Base-by-base conservation (phyloP, 495 filamentous ascomycete genomes). In the Hyaloscypha hepaticicola region DNA sequence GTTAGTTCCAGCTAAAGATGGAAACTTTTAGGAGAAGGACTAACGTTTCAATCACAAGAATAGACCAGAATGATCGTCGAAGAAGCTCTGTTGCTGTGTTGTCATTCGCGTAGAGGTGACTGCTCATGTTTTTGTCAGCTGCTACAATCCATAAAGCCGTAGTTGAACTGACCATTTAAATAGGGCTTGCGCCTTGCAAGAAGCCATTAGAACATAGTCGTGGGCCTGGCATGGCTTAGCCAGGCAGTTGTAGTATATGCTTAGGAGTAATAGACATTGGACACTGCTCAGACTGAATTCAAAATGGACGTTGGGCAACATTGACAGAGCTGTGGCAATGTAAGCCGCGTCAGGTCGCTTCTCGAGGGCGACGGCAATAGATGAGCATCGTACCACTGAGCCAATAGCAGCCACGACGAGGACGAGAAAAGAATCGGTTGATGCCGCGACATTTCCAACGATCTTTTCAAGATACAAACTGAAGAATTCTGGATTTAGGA, bases 211-310 rank as follows among this genome's bases (percentile, higher is more conserved):
- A 33, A 60, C 48, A 25, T 66, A 66, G 27, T 66, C 63, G 28
- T 66, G 63, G 0, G 63, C 63, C 29, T 66, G 63, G 48, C 63
- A 66, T 66, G 63, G 63, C 55, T 60, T 66, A 26, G n/a, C 57
- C 16, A 66, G 31, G 27, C 16, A 60, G 19, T 31, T 34, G 21
- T 66, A 66, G 27, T 66, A 66, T 60, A 66, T 66, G 21, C 56
- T 66, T 12, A 66, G 48, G 34, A 66, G 55, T 28, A 66, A 45
- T n/a, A 66, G 56, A 24, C 63, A 66, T 33, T 66, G 63, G 45
- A 66, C 63, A 24, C 63, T 66, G 3, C 19, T 60, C n/a, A 66
- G 48, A 60, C 34, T 60, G 25, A 60, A 66, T 26, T 66, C 63
- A 21, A 41, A 55, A 22, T 34, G 41, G 12, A 66, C 57, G 48